Percentiles rank a stretch among this genome's conserved stretches.
Evolutionary conservation across 2,329 filamentous ascomycete species (phyloP).

Genomic region (Grosmannia serpens): DNA sequence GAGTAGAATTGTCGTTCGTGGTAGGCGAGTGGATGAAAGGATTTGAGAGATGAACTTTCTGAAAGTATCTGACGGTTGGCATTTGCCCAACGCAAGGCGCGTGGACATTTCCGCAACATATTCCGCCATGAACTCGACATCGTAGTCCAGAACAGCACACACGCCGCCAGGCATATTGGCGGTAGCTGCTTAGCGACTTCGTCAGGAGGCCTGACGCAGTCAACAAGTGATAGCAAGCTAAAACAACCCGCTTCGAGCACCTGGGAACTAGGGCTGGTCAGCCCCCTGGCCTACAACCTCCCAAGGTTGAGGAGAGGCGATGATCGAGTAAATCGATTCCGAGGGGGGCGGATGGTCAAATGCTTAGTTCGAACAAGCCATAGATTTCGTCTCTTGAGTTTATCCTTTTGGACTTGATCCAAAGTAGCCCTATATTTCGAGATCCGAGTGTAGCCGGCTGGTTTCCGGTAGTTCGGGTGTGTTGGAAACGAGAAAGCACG

Average conservation of each 20-base stretch:
- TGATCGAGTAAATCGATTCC: constrained; percentile 9
- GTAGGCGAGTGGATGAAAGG: constrained; percentile 77
- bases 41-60: constrained; percentile 89
- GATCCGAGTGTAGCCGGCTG: background rate
- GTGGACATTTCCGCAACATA: constrained; percentile 85
- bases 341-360: background rate
- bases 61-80: constrained; percentile 44
- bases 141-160: constrained; percentile 88
- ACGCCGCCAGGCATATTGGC: constrained; percentile 66
- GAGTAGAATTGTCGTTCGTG: constrained; percentile 81
- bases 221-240: constrained; percentile 1
- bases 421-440: background rate
- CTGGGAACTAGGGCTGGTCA: constrained; percentile 17
- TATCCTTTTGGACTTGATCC: constrained; percentile 12
- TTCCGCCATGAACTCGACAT: constrained; percentile 91
- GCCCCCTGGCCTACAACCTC: constrained; percentile 18
- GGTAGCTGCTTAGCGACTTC: constrained; percentile 12
- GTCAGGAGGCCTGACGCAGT: background rate
- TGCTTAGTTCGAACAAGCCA: constrained; percentile 18
- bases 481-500: background rate
- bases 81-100: constrained; percentile 48
- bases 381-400: constrained; percentile 18
- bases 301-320: constrained; percentile 26
- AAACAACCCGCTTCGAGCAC: constrained; percentile 28
- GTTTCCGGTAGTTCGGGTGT: too few species aligned